These are phyloP conservation scores for Colletotrichum salicis DNA, from an alignment of 2,329 filamentous ascomycete species.

Conservation along the genomic window DNA sequence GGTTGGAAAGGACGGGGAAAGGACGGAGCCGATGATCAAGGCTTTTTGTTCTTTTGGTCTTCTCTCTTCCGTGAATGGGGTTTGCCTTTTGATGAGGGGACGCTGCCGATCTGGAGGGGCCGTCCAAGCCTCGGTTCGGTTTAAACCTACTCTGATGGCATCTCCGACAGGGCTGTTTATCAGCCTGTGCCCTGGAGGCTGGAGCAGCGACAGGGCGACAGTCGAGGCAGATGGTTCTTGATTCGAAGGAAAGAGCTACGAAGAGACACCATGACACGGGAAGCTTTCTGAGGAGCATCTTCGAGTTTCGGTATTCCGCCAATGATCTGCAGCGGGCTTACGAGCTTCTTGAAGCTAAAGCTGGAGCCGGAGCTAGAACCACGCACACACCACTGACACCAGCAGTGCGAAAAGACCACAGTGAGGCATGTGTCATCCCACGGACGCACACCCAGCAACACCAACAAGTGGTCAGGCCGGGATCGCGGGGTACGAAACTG, in stretches of 20 bases:
- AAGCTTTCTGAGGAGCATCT: background rate
- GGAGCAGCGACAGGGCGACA: background rate
- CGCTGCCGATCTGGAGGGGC: slow-evolving; percentile 23
- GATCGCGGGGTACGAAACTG: background rate
- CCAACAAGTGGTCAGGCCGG: slow-evolving; percentile 4
- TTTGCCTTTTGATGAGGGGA: background rate
- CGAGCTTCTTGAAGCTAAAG: slow-evolving; percentile 1
- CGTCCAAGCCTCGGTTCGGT: slow-evolving; percentile 30
- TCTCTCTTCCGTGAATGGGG: background rate
- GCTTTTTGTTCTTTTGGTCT: background rate
- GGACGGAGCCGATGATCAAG: slow-evolving; percentile 19
- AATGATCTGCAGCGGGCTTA: background rate
- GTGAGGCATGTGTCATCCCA: slow-evolving; percentile 24
- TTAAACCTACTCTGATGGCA: slow-evolving; percentile 10
- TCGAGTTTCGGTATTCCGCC: background rate
- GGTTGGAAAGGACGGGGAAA: slow-evolving; percentile 2
- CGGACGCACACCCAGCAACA: slow-evolving; percentile 8
- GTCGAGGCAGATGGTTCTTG: background rate
- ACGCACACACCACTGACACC: background rate
- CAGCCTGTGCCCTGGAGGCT: background rate
- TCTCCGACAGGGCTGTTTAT: background rate
- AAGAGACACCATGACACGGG: slow-evolving; percentile 2
- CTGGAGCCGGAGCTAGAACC: background rate
- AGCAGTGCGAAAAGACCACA: slow-evolving; percentile 4
- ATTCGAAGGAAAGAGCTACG: background rate